A percentile compares a stretch with the other conserved stretches of the same genome.
These are phyloP conservation scores for Botrytis byssoidea DNA, from an alignment of 2,329 filamentous ascomycete genomes.

Conservation along the genomic window DNA sequence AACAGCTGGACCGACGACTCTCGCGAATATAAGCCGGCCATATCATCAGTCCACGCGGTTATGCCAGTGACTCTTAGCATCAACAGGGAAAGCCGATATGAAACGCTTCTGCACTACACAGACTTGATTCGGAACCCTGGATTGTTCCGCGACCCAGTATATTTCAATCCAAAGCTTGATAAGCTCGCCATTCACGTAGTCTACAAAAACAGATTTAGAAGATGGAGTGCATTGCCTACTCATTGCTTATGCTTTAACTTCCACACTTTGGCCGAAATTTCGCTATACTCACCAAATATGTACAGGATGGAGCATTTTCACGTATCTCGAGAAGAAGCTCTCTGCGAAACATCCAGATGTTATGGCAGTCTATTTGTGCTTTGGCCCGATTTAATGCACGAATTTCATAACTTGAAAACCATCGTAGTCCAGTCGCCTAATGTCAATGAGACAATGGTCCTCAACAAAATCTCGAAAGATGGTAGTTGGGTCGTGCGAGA, in stretches of 20 bases:
- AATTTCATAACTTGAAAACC: not conserved
- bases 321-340: not conserved
- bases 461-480: not conserved
- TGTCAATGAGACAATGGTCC: not conserved
- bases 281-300: not conserved
- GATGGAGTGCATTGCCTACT: not conserved
- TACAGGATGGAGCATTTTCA: not conserved
- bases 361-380: rapidly evolving
- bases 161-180: not conserved
- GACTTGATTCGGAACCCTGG: not conserved
- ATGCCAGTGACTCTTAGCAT: not conserved
- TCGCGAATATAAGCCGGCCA: too few relatives aligned
- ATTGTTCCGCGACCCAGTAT: not conserved
- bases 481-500: not conserved
- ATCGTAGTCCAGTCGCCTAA: not conserved
- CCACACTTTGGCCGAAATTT: not conserved
- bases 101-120: not conserved
- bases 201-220: too few relatives aligned
- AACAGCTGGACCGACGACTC: not conserved
- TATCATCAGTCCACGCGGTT: not conserved
- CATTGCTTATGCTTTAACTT: not conserved
- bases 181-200: not conserved
- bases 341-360: rapidly evolving
- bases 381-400: not conserved
- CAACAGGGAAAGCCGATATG: not conserved